Conservation (phyloP, 306 rosid species). For the Hippophae rhamnoides region DNA sequence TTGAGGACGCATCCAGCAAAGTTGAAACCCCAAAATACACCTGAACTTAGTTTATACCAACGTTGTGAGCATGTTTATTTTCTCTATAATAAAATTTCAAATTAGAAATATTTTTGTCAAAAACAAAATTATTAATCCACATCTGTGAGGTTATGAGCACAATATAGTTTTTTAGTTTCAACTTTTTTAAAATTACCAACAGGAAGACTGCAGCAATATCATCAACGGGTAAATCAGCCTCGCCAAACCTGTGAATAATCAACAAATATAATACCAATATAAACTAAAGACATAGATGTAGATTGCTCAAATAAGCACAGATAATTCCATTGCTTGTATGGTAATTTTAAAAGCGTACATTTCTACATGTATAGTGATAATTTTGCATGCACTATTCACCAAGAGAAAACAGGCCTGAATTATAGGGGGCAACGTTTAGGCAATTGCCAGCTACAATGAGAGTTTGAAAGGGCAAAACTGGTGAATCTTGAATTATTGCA, state of each 20-base stretch:
- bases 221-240: slow-evolving; percentile 81
- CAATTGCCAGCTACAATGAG: too few species aligned
- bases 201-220: slow-evolving; percentile 89
- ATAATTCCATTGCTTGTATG: too few species aligned
- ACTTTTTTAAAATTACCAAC: slow-evolving; percentile 42
- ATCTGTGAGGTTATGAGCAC: slow-evolving; percentile 8
- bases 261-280: slow-evolving; percentile 5
- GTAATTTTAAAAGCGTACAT: neutral
- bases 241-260: slow-evolving; percentile 61
- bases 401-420: too few species aligned
- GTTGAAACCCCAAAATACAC: slow-evolving; percentile 94
- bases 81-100: slow-evolving; percentile 13
- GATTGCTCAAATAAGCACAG: too few species aligned
- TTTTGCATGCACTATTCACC: too few species aligned
- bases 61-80: slow-evolving; percentile 1
- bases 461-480: too few species aligned
- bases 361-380: too few species aligned
- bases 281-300: neutral
- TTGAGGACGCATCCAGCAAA: slow-evolving; percentile 75
- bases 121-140: slow-evolving; percentile 7
- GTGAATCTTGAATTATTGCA: too few species aligned
- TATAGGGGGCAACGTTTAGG: too few species aligned
- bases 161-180: neutral
- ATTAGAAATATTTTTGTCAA: slow-evolving; percentile 2
- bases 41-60: slow-evolving; percentile 29